These are phyloP conservation scores for Zancudomyces culisetae DNA, from an alignment of 371 early-diverging fungal species.

Conservation along the genomic window DNA sequence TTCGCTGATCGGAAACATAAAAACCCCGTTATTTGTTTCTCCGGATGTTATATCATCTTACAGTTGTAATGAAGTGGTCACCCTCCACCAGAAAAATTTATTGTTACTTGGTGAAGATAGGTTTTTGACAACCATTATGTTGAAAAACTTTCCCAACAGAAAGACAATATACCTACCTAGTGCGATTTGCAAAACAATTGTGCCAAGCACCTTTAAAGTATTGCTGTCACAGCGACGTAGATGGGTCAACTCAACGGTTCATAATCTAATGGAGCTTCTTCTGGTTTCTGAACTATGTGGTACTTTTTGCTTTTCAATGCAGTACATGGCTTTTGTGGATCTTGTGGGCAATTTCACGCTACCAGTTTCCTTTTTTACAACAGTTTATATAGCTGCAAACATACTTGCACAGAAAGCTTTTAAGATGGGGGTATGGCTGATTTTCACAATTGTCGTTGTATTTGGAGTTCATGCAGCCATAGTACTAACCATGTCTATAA, in stretches of 20 bases:
- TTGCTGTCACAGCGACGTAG: slow-evolving; percentile 91
- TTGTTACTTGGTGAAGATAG: slow-evolving; percentile 95
- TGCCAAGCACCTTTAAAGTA: slow-evolving; percentile 80
- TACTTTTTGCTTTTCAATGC: slow-evolving; percentile 97
- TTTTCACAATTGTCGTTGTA: slow-evolving; percentile 44
- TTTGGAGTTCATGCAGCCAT: slow-evolving; percentile 63
- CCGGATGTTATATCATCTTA: slow-evolving; percentile 87
- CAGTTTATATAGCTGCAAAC: slow-evolving; percentile 46
- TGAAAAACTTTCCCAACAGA: slow-evolving; percentile 86
- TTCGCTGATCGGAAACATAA: slow-evolving; percentile 36
- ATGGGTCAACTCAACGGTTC: slow-evolving; percentile 99
- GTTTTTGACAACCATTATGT: slow-evolving; percentile 92
- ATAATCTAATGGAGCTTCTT: slow-evolving; percentile 90
- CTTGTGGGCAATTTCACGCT: slow-evolving; percentile 89
- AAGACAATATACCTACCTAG: slow-evolving; percentile 93
- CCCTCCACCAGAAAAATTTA: slow-evolving; percentile 96
- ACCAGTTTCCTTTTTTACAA: slow-evolving; percentile 26
- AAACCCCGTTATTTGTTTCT: slow-evolving; percentile 70
- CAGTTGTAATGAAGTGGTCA: slow-evolving; percentile 82
- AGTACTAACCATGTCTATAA: slow-evolving; percentile 68
- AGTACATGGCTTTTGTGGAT: slow-evolving; percentile 93
- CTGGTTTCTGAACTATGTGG: slow-evolving; percentile 92
- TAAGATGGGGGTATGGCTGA: slow-evolving; percentile 23
- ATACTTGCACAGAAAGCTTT: slow-evolving; percentile 38
- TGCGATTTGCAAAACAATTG: slow-evolving; percentile 91